Conservation (phyloP, 2,329 filamentous ascomycete species). For the Verticillium longisporum region DNA sequence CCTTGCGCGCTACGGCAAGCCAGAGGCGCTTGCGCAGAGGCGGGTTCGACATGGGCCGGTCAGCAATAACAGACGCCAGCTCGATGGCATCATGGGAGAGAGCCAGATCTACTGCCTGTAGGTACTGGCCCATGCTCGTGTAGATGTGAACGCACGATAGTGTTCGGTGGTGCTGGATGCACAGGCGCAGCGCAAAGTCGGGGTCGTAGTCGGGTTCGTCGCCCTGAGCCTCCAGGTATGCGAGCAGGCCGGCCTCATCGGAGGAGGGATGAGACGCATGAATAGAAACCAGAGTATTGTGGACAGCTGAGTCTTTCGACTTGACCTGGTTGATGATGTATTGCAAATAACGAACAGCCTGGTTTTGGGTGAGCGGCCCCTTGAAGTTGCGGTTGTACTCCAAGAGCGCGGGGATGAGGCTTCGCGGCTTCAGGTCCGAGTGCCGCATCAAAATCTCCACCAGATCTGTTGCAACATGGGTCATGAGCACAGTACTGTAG, state of each 20-base stretch:
- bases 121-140: slow-evolving; percentile 90
- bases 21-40: slow-evolving; percentile 87
- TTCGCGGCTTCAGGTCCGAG: slow-evolving; percentile 73
- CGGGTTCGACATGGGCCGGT: slow-evolving; percentile 72
- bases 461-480: slow-evolving; percentile 73
- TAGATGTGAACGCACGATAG: slow-evolving; percentile 97
- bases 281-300: slow-evolving; percentile 95
- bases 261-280: slow-evolving; percentile 80
- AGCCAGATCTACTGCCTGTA: slow-evolving; percentile 87
- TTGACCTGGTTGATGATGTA: slow-evolving; percentile 85
- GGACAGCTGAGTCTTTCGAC: slow-evolving; percentile 77
- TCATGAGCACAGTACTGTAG: slow-evolving; percentile 95
- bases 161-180: slow-evolving; percentile 89
- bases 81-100: slow-evolving; percentile 86
- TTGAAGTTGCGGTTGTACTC: slow-evolving; percentile 81
- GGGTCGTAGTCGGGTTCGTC: slow-evolving; percentile 84
- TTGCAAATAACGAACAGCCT: slow-evolving; percentile 88
- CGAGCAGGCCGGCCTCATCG: slow-evolving; percentile 78
- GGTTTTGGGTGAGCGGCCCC: slow-evolving; percentile 67
- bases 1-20: slow-evolving; percentile 90
- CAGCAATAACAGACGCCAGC: slow-evolving; percentile 81
- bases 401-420: slow-evolving; percentile 85
- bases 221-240: slow-evolving; percentile 86
- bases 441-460: slow-evolving; percentile 97
- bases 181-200: slow-evolving; percentile 91